These are phyloP conservation scores for Psilocybe subaeruginosa DNA, from an alignment of 768 basidiomycete genomes.

Conservation along the genomic window DNA sequence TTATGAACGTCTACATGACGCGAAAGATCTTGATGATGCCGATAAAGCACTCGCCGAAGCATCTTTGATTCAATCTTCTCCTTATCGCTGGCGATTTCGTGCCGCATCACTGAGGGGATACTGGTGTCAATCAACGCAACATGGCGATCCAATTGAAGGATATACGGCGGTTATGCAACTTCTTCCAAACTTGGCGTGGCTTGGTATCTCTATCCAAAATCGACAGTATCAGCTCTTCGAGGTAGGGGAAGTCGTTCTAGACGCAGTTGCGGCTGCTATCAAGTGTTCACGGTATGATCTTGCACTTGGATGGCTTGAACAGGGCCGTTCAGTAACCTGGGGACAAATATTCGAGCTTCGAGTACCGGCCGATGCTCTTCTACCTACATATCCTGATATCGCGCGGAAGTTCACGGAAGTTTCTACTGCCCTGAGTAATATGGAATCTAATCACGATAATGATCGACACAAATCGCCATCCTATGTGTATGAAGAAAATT, in stretches of 20 bases:
- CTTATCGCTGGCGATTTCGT: slow-evolving; percentile 2
- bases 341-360: slow-evolving; percentile 14
- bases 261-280: slow-evolving; percentile 13
- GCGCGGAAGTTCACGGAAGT: slow-evolving; percentile 1
- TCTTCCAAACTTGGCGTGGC: slow-evolving; percentile 8
- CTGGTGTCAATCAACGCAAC: not conserved
- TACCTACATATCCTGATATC: not conserved
- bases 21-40: slow-evolving; percentile 8
- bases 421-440: slow-evolving; percentile 1
- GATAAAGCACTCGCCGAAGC: not conserved
- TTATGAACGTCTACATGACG: slow-evolving; percentile 4
- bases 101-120: slow-evolving; percentile 7
- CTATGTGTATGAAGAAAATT: not conserved
- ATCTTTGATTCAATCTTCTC: not conserved
- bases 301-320: slow-evolving; percentile 16
- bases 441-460: not conserved
- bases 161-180: slow-evolving; percentile 7
- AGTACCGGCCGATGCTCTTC: slow-evolving; percentile 6
- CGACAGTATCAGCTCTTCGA: slow-evolving; percentile 11
- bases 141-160: not conserved
- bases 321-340: slow-evolving; percentile 19
- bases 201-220: slow-evolving; percentile 6
- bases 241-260: slow-evolving; percentile 1
- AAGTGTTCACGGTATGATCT: not conserved
- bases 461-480: not conserved